phyloP scores from a whole-genome alignment of 495 filamentous ascomycete genomes.

The Cercophora scortea region DNA sequence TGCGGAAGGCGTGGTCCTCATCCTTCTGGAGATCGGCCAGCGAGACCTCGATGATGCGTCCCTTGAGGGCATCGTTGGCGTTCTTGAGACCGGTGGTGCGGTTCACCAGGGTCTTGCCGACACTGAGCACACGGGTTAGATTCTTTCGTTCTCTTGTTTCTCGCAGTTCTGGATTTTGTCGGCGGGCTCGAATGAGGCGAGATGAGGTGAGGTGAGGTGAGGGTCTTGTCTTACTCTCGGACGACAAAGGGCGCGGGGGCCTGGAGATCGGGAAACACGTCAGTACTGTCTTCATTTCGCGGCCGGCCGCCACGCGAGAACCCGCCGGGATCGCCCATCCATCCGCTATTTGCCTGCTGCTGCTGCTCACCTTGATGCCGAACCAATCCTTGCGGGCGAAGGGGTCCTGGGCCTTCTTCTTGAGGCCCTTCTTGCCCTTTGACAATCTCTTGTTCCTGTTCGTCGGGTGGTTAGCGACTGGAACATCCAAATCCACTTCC shows the following conservation, averaged over 20 bases:
- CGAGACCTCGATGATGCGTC: slow-evolving; percentile 97
- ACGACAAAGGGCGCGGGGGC: slow-evolving; percentile 92
- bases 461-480: slow-evolving; percentile 35
- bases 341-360: neutral
- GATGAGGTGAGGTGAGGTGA: neutral
- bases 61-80: slow-evolving; percentile 97
- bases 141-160: neutral
- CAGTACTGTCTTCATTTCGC: neutral
- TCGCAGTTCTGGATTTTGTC: no score
- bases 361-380: slow-evolving; percentile 73
- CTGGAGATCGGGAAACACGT: slow-evolving; percentile 35
- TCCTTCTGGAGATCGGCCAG: slow-evolving; percentile 98
- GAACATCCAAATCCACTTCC: neutral
- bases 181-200: no score
- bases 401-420: slow-evolving; percentile 97
- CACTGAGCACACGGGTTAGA: slow-evolving; percentile 51
- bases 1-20: slow-evolving; percentile 98
- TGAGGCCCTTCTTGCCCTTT: slow-evolving; percentile 99
- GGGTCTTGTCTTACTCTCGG: slow-evolving; percentile 69
- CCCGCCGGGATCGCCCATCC: no score
- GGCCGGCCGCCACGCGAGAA: no score
- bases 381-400: slow-evolving; percentile 99
- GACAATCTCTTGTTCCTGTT: slow-evolving; percentile 99
- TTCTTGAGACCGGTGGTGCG: slow-evolving; percentile 99
- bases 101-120: slow-evolving; percentile 99